These are phyloP conservation scores for Fraxinus paxiana DNA, from an alignment of 305 asterid genomes.

Conservation along the genomic window DNA sequence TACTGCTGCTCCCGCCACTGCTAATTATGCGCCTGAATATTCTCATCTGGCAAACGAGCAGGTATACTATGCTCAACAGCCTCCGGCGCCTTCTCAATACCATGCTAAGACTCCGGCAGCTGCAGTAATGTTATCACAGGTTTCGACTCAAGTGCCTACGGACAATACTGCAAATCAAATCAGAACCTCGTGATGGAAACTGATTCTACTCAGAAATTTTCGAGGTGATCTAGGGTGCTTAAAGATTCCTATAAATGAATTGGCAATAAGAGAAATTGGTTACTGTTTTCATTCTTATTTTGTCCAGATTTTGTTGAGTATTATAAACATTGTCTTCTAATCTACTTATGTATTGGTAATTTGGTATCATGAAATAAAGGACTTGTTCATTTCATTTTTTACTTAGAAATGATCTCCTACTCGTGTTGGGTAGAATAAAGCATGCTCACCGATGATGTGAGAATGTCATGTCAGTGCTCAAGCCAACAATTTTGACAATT, in stretches of 20 bases:
- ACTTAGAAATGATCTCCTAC: neutral
- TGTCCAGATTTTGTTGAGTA: neutral
- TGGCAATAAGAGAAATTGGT: neutral
- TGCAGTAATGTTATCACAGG: conserved; percentile 50
- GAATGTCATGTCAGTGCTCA: too few species aligned
- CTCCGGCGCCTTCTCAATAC: neutral
- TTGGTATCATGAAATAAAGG: neutral
- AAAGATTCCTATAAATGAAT: neutral
- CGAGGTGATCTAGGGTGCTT: neutral
- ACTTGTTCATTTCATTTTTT: neutral
- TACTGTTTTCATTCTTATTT: neutral
- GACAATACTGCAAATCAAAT: conserved; percentile 36
- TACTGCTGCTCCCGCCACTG: conserved; percentile 14
- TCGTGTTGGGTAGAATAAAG: neutral
- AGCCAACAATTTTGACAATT: too few species aligned
- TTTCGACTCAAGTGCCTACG: conserved; percentile 31
- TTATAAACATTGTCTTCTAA: neutral
- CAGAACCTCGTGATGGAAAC: conserved; percentile 4
- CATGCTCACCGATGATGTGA: neutral
- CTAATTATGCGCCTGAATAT: conserved; percentile 46
- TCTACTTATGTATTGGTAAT: neutral
- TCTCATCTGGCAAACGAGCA: conserved; percentile 50
- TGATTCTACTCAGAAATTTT: neutral
- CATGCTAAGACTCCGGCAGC: conserved; percentile 37
- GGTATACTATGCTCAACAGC: conserved; percentile 45